Conservation (phyloP, 495 filamentous ascomycete species). For the Cercophora sp. region DNA sequence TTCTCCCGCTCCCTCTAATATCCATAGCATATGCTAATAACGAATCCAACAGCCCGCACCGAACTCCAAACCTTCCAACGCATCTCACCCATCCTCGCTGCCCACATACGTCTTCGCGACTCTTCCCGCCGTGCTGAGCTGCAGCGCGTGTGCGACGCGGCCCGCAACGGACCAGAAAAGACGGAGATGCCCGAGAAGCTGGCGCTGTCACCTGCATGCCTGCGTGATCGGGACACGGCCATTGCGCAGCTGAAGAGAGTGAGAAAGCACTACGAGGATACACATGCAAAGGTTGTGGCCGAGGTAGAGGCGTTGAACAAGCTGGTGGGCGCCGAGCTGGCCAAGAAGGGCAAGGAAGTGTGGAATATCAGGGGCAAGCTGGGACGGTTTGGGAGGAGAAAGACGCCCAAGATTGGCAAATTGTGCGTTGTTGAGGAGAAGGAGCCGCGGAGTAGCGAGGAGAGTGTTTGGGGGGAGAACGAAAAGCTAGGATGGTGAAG, state of each 20-base stretch:
- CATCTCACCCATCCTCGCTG: constrained; percentile 5
- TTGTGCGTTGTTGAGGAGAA: neutral
- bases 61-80: constrained; percentile 8
- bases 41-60: constrained; percentile 1
- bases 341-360: neutral
- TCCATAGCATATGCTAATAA: neutral
- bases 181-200: constrained; percentile 14
- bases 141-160: constrained; percentile 3
- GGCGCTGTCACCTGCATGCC: constrained; percentile 57
- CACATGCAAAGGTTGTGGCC: constrained; percentile 13
- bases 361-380: neutral
- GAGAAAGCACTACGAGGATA: constrained; percentile 37
- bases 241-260: constrained; percentile 53
- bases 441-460: too few relatives aligned
- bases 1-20: neutral
- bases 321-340: constrained; percentile 6
- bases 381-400: neutral
- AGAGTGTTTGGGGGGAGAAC: too few relatives aligned
- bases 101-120: constrained; percentile 7
- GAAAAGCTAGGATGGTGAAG: too few relatives aligned
- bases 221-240: constrained; percentile 71
- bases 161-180: constrained; percentile 5
- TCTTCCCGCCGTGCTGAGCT: neutral
- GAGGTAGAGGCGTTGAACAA: constrained; percentile 16
- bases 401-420: neutral